A percentile compares a stretch with the other conserved stretches of the same genome.
Evolutionary conservation across 140 eudicot genomes (phyloP).

Genomic region (Oenanthe javanica): DNA sequence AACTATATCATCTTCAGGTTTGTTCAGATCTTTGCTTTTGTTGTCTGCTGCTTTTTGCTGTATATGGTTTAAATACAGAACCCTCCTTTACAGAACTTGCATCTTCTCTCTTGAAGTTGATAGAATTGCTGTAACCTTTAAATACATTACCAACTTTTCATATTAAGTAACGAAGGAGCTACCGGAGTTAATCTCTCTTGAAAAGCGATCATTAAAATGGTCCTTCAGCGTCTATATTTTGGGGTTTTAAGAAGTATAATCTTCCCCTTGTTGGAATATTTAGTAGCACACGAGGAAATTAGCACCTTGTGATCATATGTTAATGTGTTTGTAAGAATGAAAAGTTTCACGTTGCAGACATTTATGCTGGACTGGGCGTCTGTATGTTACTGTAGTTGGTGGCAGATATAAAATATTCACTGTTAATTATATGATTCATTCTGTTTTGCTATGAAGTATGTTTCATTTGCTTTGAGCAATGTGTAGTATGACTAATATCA

Average conservation of each 20-base stretch:
- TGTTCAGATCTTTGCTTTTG: not conserved
- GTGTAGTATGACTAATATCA: not conserved
- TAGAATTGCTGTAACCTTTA: not conserved
- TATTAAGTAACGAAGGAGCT: not conserved
- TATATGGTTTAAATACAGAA: not conserved
- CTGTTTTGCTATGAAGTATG: not conserved
- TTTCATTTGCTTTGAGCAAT: not conserved
- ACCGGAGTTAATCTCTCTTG: not conserved
- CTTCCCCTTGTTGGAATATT: not conserved
- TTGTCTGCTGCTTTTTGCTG: not conserved
- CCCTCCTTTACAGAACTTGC: not conserved
- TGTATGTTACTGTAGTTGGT: not conserved
- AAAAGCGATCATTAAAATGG: not conserved
- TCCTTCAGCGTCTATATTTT: not conserved
- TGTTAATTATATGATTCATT: not conserved
- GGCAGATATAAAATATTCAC: not conserved
- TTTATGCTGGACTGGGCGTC: not conserved
- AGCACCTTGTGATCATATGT: not conserved
- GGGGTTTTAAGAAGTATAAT: not conserved
- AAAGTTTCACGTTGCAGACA: not conserved
- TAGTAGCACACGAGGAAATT: not conserved
- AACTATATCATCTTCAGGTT: slow-evolving; percentile 96
- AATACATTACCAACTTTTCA: not conserved
- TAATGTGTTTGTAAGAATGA: not conserved
- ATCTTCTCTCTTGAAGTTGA: not conserved